phyloP scores from a whole-genome alignment of 2,329 filamentous ascomycete genomes.

The Epichloe uncinata region DNA sequence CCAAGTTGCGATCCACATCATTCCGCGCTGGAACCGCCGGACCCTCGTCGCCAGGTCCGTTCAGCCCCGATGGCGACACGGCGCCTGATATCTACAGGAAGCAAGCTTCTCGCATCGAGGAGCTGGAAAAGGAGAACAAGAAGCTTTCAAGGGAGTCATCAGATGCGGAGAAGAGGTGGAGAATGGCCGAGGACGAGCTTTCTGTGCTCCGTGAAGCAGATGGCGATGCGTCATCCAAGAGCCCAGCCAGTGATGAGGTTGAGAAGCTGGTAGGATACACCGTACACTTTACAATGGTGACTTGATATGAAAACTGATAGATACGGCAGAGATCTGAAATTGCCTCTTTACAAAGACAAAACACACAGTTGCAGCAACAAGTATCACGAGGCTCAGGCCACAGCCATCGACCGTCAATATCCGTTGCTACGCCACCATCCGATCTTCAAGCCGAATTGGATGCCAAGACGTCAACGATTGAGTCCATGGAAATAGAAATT shows the following conservation, averaged over 20 bases:
- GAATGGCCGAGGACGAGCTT: slow-evolving; percentile 74
- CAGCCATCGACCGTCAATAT: slow-evolving; percentile 50
- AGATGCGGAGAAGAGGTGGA: slow-evolving; percentile 60
- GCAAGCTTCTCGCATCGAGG: slow-evolving; percentile 74
- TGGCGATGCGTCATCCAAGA: slow-evolving; percentile 31
- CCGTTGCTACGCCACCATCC: slow-evolving; percentile 30
- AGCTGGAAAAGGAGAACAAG: slow-evolving; percentile 78
- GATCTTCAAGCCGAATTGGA: slow-evolving; percentile 43
- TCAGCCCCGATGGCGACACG: slow-evolving; percentile 57
- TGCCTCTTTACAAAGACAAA: slow-evolving; percentile 57
- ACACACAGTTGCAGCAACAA: slow-evolving; percentile 57
- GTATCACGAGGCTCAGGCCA: slow-evolving; percentile 41
- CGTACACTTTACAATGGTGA: neutral
- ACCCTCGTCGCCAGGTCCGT: slow-evolving; percentile 34
- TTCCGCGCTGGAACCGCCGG: slow-evolving; percentile 53
- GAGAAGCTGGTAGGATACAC: slow-evolving; percentile 55
- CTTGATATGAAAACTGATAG: neutral
- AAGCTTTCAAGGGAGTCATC: slow-evolving; percentile 55
- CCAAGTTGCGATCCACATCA: slow-evolving; percentile 73
- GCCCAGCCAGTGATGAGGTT: slow-evolving; percentile 37
- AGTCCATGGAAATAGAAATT: slow-evolving; percentile 66
- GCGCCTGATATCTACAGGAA: slow-evolving; percentile 81
- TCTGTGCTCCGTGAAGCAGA: slow-evolving; percentile 70
- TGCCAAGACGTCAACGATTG: slow-evolving; percentile 61
- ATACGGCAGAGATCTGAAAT: slow-evolving; percentile 58